phyloP scores from a whole-genome alignment of 176 grass and related monocot species.

The Cocos nucifera region DNA sequence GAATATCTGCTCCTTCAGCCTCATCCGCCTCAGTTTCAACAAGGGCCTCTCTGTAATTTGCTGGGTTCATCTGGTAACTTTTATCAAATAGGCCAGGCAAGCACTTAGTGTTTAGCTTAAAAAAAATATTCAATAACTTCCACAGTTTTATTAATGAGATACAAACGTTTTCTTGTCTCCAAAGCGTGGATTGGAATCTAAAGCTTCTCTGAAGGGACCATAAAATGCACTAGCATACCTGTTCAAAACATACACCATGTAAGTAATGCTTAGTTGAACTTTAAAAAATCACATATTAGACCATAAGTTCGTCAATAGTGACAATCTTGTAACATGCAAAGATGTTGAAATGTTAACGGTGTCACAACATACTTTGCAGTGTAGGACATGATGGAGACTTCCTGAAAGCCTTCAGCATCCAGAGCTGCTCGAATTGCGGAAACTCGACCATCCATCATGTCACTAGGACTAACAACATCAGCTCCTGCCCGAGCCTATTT shows the following conservation, averaged over 20 bases:
- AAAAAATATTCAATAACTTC: conserved; percentile 4
- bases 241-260: not conserved
- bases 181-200: conserved; percentile 97
- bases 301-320: too few relatives aligned
- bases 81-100: conserved; percentile 12
- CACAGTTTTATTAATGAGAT: not conserved
- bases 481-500: conserved; percentile 86
- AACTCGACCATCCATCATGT: conserved; percentile 97
- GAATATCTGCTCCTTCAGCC: conserved; percentile 86
- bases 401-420: conserved; percentile 90
- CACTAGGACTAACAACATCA: conserved; percentile 94
- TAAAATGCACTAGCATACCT: conserved; percentile 99
- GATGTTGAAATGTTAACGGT: too few relatives aligned
- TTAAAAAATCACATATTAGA: too few relatives aligned
- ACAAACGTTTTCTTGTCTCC: conserved; percentile 97
- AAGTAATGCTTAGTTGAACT: too few relatives aligned
- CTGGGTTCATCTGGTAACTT: conserved; percentile 97
- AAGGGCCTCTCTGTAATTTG: conserved; percentile 95
- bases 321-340: too few relatives aligned
- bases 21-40: conserved; percentile 83
- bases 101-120: conserved; percentile 23
- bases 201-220: conserved; percentile 88
- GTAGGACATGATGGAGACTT: conserved; percentile 98
- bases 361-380: conserved; percentile 59
- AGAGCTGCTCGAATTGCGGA: conserved; percentile 79